These are phyloP conservation scores for Lentinula novae-zelandiae DNA, from an alignment of 1,284 basidiomycete genomes.

Conservation along the genomic window DNA sequence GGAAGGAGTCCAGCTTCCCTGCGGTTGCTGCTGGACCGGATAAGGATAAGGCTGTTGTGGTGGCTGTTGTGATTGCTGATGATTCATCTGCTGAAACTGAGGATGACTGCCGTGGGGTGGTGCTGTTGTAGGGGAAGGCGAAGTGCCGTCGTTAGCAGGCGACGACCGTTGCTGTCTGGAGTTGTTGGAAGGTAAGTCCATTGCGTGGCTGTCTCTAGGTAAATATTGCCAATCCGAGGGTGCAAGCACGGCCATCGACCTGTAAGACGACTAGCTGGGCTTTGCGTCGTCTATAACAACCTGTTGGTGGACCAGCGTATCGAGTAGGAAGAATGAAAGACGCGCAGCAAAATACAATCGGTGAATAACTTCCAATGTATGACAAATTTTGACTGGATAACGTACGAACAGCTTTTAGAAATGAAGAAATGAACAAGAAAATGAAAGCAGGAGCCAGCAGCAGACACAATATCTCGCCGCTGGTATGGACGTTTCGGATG, in stretches of 20 bases:
- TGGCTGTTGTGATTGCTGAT: slow-evolving; percentile 24
- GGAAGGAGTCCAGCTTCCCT: slow-evolving; percentile 61
- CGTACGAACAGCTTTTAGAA: slow-evolving; percentile 13
- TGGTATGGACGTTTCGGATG: slow-evolving; percentile 19
- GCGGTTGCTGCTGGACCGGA: slow-evolving; percentile 48
- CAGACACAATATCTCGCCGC: slow-evolving; percentile 10
- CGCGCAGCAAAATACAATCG: slow-evolving; percentile 5
- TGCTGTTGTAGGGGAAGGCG: slow-evolving; percentile 17
- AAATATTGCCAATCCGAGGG: slow-evolving; percentile 65
- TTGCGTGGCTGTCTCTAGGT: slow-evolving; percentile 49
- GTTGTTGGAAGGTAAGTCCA: slow-evolving; percentile 49
- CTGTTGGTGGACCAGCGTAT: not conserved
- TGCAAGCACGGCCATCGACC: slow-evolving; percentile 75
- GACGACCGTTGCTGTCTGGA: slow-evolving; percentile 52
- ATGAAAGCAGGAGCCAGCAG: slow-evolving; percentile 7
- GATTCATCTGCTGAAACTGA: slow-evolving; percentile 24
- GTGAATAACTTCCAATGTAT: not conserved
- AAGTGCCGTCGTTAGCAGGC: slow-evolving; percentile 45
- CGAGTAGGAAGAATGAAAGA: not conserved
- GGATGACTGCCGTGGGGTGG: slow-evolving; percentile 22
- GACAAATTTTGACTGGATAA: not conserved
- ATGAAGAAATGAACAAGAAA: slow-evolving; percentile 13
- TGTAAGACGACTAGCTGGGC: slow-evolving; percentile 14
- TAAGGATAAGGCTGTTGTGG: slow-evolving; percentile 31
- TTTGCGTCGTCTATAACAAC: slow-evolving; percentile 5